Conservation (phyloP, 305 asterid genomes). For the Fraxinus dipetala region DNA sequence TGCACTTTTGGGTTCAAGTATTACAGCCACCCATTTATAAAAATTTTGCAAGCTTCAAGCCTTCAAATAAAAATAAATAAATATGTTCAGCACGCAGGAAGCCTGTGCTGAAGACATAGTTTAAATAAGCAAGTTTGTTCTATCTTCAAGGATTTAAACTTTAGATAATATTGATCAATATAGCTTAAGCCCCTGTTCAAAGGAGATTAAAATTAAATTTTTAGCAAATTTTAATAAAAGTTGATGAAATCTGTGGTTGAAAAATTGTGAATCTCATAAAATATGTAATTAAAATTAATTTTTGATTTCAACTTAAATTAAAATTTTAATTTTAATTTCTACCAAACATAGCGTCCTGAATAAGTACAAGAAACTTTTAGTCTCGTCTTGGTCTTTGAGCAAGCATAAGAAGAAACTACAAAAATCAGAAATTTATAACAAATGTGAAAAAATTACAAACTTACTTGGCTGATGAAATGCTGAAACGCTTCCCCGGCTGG, state of each 20-base stretch:
- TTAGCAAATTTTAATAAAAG: no score
- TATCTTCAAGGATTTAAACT: not conserved
- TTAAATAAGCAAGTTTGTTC: no score
- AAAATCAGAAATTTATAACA: not conserved
- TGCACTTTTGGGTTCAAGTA: not conserved
- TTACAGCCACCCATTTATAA: not conserved
- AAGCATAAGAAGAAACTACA: not conserved
- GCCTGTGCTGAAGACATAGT: not conserved
- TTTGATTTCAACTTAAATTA: no score
- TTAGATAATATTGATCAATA: no score
- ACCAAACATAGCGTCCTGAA: no score
- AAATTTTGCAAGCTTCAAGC: not conserved
- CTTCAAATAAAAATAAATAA: not conserved
- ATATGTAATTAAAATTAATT: no score
- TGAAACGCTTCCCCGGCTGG: conserved; percentile 38
- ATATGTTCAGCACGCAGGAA: not conserved
- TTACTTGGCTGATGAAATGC: conserved; percentile 41
- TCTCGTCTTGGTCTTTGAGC: not conserved
- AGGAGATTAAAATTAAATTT: no score
- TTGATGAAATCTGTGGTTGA: no score
- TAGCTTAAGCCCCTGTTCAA: no score
- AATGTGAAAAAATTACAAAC: not conserved
- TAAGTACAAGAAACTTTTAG: not conserved
- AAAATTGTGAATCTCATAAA: no score
- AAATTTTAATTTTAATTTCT: no score